These are phyloP conservation scores for Phytopythium sindhum DNA, from an alignment of 352 stramenopile species.

Conservation along the genomic window DNA sequence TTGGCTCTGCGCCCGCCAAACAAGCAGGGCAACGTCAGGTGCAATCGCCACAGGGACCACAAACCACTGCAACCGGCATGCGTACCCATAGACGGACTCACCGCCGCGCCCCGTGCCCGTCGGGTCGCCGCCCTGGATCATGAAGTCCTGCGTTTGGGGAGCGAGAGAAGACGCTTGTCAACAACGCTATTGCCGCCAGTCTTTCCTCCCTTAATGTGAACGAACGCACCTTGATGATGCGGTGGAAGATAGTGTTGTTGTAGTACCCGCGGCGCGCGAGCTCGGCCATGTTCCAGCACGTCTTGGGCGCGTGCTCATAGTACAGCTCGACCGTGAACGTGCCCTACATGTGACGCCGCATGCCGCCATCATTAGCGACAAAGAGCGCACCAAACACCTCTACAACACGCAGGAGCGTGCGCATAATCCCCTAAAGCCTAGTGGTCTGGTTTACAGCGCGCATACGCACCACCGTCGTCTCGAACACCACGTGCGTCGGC, in stretches of 20 bases:
- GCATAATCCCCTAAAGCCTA: not conserved
- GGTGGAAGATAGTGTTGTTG: constrained; percentile 95
- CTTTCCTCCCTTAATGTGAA: not conserved
- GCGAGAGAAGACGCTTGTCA: not conserved
- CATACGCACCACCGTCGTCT: constrained; percentile 70
- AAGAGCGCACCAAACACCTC: not conserved
- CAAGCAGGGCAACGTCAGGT: not conserved
- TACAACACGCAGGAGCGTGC: not conserved
- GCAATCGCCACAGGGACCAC: not conserved
- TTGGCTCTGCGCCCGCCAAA: constrained; percentile 50
- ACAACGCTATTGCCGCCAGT: not conserved
- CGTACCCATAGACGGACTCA: constrained; percentile 90
- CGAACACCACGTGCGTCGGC: constrained; percentile 79
- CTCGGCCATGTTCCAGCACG: constrained; percentile 92
- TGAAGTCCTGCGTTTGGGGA: constrained; percentile 76
- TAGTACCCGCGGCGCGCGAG: constrained; percentile 93
- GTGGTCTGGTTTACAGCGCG: not conserved
- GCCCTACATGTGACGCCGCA: constrained; percentile 35
- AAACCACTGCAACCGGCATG: not conserved
- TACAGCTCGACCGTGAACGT: constrained; percentile 94
- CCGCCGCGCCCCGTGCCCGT: constrained; percentile 91
- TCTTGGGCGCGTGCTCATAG: constrained; percentile 89
- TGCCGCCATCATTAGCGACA: not conserved
- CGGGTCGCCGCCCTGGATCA: constrained; percentile 95
- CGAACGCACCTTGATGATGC: constrained; percentile 85